Conservation (phyloP, 345 rosid genomes). For the Eucalyptus pauciflora region DNA sequence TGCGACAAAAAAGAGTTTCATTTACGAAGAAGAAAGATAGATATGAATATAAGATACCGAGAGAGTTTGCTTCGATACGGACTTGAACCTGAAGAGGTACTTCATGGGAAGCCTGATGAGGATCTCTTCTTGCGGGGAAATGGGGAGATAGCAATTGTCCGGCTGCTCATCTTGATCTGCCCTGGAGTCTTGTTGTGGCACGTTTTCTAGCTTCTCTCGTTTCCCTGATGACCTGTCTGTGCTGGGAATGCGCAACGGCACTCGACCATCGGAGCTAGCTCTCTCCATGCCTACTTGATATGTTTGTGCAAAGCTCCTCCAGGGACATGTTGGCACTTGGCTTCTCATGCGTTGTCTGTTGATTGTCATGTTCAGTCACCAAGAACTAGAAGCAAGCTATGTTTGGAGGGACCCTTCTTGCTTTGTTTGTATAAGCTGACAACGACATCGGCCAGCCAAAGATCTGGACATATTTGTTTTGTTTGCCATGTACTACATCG, state of each 20-base stretch:
- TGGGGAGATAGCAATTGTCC: no score
- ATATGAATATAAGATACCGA: no score
- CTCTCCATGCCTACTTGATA: neutral
- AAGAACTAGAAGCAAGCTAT: neutral
- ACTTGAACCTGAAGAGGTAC: no score
- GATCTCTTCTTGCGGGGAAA: no score
- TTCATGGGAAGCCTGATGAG: no score
- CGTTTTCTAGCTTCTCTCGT: neutral
- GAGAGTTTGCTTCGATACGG: no score
- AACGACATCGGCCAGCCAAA: neutral
- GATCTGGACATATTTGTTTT: neutral
- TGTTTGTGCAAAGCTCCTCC: neutral
- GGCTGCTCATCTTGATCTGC: no score
- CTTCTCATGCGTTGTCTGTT: neutral
- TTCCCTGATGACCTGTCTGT: neutral
- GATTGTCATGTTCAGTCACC: neutral
- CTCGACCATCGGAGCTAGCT: neutral
- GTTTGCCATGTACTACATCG: neutral
- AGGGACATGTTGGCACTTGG: neutral
- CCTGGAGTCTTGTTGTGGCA: no score
- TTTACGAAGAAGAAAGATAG: no score
- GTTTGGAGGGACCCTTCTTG: neutral
- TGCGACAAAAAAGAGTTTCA: no score
- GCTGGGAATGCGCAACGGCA: neutral
- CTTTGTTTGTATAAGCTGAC: neutral